A percentile compares a stretch with the other conserved stretches of the same genome.
phyloP scores from a whole-genome alignment of 2,329 filamentous ascomycete species.

The Arthroderma uncinatum region DNA sequence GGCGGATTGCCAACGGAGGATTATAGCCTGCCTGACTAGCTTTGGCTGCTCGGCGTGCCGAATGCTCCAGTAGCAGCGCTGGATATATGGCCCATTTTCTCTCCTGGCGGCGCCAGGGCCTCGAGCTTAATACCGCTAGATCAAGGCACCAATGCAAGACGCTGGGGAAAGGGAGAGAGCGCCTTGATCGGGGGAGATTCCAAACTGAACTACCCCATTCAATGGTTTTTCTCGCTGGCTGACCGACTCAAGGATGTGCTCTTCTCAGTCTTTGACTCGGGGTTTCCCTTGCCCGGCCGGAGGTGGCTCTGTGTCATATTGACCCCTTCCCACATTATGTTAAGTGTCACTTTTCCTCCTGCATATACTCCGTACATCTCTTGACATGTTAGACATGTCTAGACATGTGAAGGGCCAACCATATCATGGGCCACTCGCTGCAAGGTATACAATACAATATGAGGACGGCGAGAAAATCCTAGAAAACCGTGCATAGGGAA shows the following conservation, averaged over 20 bases:
- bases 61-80: background rate
- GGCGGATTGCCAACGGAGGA: background rate
- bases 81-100: background rate
- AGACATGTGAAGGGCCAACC: too few relatives aligned
- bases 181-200: background rate
- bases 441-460: too few relatives aligned
- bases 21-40: too few relatives aligned
- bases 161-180: background rate
- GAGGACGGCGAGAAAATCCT: too few relatives aligned
- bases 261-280: background rate
- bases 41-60: background rate
- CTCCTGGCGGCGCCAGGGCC: background rate
- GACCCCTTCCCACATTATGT: background rate
- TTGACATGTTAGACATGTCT: too few relatives aligned
- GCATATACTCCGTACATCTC: too few relatives aligned
- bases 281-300: background rate
- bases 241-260: too few relatives aligned
- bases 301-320: too few relatives aligned
- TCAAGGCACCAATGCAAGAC: background rate
- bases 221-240: background rate
- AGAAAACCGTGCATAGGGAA: too few relatives aligned
- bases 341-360: background rate
- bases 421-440: too few relatives aligned
- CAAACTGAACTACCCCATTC: background rate
- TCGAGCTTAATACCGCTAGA: background rate